phyloP scores from a whole-genome alignment of 768 basidiomycete species.

The Lentinula raphanica region DNA sequence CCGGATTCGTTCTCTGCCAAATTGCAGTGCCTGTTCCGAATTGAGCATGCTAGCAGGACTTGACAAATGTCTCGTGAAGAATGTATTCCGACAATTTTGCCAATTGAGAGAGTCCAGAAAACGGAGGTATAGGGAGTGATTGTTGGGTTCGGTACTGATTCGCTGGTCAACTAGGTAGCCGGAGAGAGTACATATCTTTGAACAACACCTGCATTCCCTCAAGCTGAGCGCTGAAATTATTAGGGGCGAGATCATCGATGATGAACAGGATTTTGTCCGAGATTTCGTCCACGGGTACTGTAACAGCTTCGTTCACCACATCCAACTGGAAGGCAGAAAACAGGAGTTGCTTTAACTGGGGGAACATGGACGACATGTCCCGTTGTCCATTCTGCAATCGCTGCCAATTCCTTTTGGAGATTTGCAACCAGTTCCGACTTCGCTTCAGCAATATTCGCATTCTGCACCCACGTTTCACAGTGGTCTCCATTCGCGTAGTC shows the following conservation, averaged over 20 bases:
- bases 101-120: constrained; percentile 83
- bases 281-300: constrained; percentile 75
- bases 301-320: constrained; percentile 51
- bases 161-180: constrained; percentile 97
- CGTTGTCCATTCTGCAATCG: constrained; percentile 38
- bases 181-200: constrained; percentile 82
- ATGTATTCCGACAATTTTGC: constrained; percentile 67
- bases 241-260: constrained; percentile 94
- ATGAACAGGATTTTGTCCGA: constrained; percentile 96
- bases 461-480: constrained; percentile 83
- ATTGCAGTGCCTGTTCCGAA: constrained; percentile 83
- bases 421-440: constrained; percentile 75
- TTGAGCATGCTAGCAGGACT: constrained; percentile 84
- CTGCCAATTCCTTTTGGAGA: constrained; percentile 67
- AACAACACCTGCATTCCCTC: constrained; percentile 83
- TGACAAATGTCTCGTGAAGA: constrained; percentile 89
- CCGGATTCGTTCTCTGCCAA: constrained; percentile 77
- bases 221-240: constrained; percentile 86
- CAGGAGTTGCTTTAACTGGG: constrained; percentile 39
- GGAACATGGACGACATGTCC: constrained; percentile 16
- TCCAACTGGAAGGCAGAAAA: constrained; percentile 82
- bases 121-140: constrained; percentile 90
- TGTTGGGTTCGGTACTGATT: constrained; percentile 94
- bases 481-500: constrained; percentile 88
- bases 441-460: constrained; percentile 80